phyloP scores from a whole-genome alignment of 2,329 filamentous ascomycete species.

The Chrysoporthe puriensis region DNA sequence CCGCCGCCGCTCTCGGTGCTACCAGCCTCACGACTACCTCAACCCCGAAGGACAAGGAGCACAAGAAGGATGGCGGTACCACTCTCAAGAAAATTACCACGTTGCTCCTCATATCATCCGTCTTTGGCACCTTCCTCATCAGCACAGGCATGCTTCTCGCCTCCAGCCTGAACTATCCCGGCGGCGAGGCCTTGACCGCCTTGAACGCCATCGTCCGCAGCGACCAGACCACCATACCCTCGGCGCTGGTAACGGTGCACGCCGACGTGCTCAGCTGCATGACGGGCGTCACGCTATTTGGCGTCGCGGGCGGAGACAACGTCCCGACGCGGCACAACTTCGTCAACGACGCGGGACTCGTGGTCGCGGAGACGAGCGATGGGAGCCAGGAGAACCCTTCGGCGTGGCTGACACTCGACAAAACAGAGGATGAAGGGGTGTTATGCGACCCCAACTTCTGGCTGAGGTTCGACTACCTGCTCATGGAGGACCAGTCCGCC shows the following conservation, averaged over 20 bases:
- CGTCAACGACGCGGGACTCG: constrained; percentile 32
- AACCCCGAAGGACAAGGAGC: constrained; percentile 16
- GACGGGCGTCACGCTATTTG: constrained; percentile 71
- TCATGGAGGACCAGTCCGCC: constrained; percentile 56
- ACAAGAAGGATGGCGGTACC: constrained; percentile 49
- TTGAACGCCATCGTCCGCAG: constrained; percentile 48
- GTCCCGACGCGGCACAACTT: constrained; percentile 37
- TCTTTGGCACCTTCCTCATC: constrained; percentile 64
- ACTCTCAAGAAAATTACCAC: constrained; percentile 52
- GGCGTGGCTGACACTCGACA: constrained; percentile 54
- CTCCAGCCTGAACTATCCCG: constrained; percentile 91
- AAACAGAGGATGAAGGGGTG: constrained; percentile 57
- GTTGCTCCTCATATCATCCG: constrained; percentile 57
- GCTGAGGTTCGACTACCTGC: constrained; percentile 65
- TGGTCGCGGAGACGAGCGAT: constrained; percentile 12
- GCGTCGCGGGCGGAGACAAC: constrained; percentile 46
- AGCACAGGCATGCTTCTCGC: constrained; percentile 73
- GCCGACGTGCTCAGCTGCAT: constrained; percentile 71
- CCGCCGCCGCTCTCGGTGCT: constrained; percentile 74
- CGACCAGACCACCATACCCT: constrained; percentile 34
- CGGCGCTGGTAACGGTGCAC: constrained; percentile 53
- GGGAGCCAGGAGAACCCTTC: constrained; percentile 15
- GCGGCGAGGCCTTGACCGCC: constrained; percentile 73
- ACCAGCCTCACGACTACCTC: constrained; percentile 63
- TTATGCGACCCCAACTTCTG: constrained; percentile 60